Evolutionary conservation across 2,329 filamentous ascomycete genomes (phyloP).

Genomic region (Talaromyces sp.): DNA sequence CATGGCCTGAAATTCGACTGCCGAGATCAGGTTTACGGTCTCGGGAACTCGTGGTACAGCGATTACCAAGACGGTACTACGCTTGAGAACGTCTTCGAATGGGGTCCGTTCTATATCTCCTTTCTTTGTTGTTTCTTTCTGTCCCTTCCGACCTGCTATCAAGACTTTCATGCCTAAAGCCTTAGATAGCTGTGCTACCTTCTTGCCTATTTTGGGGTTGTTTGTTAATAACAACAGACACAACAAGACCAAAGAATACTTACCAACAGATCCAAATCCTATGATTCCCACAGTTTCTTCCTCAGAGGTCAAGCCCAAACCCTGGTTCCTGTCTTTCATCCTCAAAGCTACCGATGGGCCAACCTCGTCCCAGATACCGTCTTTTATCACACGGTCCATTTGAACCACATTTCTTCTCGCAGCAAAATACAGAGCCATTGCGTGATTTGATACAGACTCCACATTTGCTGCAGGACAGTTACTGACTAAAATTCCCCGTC

Average conservation of each 20-base stretch:
- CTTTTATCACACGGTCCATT: conserved; percentile 30
- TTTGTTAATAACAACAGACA: background rate
- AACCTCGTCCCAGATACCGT: conserved; percentile 36
- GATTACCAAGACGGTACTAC: conserved; percentile 26
- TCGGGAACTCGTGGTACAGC: conserved; percentile 24
- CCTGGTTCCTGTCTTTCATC: conserved; percentile 18
- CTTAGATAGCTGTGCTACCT: conserved; percentile 40
- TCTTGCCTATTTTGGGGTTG: conserved; percentile 24
- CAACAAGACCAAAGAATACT: conserved; percentile 7
- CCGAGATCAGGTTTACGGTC: conserved; percentile 30
- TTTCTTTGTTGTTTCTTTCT: conserved; percentile 6
- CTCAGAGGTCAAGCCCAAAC: conserved; percentile 39
- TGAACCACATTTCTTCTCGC: conserved; percentile 37
- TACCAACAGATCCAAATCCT: conserved; percentile 46
- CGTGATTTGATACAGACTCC: conserved; percentile 46
- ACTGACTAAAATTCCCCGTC: conserved; percentile 40
- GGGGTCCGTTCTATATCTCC: conserved; percentile 13
- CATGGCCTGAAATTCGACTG: conserved; percentile 41
- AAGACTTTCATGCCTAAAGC: conserved; percentile 47
- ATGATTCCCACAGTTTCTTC: conserved; percentile 48
- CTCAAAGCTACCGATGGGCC: conserved; percentile 29
- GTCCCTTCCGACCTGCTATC: conserved; percentile 43
- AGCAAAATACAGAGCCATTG: conserved; percentile 46
- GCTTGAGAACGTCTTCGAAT: conserved; percentile 25
- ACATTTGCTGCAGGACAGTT: conserved; percentile 46